These are phyloP conservation scores for Xylaria digitata DNA, from an alignment of 2,329 filamentous ascomycete genomes.

Conservation along the genomic window DNA sequence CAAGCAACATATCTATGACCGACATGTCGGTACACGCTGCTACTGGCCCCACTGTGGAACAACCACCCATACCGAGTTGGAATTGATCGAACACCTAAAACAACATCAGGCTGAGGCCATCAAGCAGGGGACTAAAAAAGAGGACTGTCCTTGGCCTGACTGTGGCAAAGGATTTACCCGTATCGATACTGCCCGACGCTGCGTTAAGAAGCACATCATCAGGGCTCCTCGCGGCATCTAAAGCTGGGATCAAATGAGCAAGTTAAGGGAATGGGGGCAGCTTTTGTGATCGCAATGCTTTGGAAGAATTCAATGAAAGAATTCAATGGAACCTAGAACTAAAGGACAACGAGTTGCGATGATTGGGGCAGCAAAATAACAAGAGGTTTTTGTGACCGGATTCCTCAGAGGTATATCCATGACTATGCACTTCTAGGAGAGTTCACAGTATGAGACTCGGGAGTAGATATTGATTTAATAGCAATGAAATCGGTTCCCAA, in stretches of 20 bases:
- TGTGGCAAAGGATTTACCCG: constrained; percentile 2
- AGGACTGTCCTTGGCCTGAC: constrained; percentile 8
- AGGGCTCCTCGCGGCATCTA: background rate
- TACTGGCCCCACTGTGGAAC: constrained; percentile 13
- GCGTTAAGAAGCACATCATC: constrained; percentile 24
- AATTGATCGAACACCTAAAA: background rate
- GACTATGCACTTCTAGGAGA: no score
- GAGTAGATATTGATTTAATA: no score
- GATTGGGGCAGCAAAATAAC: no score
- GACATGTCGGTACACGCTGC: constrained; percentile 10
- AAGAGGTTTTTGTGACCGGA: no score
- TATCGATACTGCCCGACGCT: background rate
- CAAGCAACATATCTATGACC: background rate
- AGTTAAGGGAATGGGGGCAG: background rate
- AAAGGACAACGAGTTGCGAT: no score
- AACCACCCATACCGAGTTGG: background rate
- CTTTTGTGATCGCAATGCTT: background rate
- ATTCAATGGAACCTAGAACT: no score
- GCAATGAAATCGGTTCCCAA: no score
- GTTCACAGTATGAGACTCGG: no score
- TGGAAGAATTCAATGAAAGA: no score
- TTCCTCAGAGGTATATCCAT: no score
- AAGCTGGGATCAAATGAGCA: no score
- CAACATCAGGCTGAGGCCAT: background rate
- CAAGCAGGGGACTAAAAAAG: accelerated